phyloP scores from a whole-genome alignment of 805 yeast genomes.

The Blastobotrys parvus region DNA sequence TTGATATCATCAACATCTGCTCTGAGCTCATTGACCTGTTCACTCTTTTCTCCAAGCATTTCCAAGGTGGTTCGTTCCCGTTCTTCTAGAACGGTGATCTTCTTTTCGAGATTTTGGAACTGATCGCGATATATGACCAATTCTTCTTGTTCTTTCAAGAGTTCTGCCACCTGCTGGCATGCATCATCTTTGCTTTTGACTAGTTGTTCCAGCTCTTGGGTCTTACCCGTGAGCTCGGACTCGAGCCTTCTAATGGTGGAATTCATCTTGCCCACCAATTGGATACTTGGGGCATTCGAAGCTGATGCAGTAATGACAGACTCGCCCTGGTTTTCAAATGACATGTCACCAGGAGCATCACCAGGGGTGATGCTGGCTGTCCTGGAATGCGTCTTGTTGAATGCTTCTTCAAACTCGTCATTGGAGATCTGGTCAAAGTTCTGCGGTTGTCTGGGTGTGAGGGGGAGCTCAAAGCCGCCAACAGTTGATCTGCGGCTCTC shows the following conservation, averaged over 20 bases:
- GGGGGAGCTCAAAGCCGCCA: not conserved
- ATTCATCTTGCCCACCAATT: slow-evolving; percentile 65
- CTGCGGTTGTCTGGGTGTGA: too few species aligned
- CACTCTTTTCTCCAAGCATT: slow-evolving; percentile 79
- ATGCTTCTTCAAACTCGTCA: not conserved
- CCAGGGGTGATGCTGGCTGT: not conserved
- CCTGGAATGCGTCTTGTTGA: not conserved
- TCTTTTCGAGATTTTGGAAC: slow-evolving; percentile 11
- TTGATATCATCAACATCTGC: slow-evolving; percentile 89
- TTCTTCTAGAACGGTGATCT: slow-evolving; percentile 13
- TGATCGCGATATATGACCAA: slow-evolving; percentile 17
- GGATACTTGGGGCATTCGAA: slow-evolving; percentile 34
- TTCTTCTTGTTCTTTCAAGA: slow-evolving; percentile 49
- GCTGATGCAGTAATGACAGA: not conserved
- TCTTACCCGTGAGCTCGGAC: slow-evolving; percentile 58
- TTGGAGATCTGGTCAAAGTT: not conserved
- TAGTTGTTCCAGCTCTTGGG: slow-evolving; percentile 52
- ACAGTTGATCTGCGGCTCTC: not conserved
- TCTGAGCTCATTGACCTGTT: slow-evolving; percentile 70
- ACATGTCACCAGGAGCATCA: not conserved
- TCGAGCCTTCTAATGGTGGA: slow-evolving; percentile 72
- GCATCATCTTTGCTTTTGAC: slow-evolving; percentile 53
- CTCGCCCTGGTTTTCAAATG: not conserved
- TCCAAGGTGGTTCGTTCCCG: slow-evolving; percentile 54
- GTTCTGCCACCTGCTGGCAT: slow-evolving; percentile 55